A percentile compares a stretch with the other conserved stretches of the same genome.
These are phyloP conservation scores for Rhizopogon vinicolor DNA, from an alignment of 768 basidiomycete genomes.

Conservation along the genomic window DNA sequence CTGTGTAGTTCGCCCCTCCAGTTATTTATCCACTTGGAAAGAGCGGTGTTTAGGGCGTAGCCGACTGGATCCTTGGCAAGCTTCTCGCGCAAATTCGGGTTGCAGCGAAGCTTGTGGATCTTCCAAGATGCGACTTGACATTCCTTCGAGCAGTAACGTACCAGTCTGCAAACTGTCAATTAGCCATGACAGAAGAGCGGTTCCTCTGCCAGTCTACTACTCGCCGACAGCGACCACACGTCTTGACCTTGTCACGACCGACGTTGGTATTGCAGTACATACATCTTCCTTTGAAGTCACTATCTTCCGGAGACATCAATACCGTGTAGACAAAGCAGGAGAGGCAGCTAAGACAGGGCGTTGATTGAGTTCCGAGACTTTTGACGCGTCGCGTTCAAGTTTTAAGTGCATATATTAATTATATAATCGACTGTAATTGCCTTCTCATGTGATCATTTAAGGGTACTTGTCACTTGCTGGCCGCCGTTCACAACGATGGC, in stretches of 20 bases:
- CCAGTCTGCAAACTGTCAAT: constrained; percentile 9
- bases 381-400: too few relatives aligned
- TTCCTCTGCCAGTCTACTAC: constrained; percentile 3
- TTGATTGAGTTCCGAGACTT: too few relatives aligned
- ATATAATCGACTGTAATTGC: neutral
- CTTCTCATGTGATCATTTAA: neutral
- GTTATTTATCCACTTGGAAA: constrained; percentile 22
- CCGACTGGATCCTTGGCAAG: constrained; percentile 11
- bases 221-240: constrained; percentile 18
- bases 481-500: constrained; percentile 30
- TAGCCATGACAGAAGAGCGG: neutral
- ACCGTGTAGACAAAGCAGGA: too few relatives aligned
- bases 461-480: constrained; percentile 3
- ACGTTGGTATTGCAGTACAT: constrained; percentile 17
- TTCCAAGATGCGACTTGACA: constrained; percentile 26
- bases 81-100: constrained; percentile 6
- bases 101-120: constrained; percentile 21
- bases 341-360: too few relatives aligned
- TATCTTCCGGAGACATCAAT: neutral
- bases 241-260: constrained; percentile 21
- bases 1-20: constrained; percentile 17
- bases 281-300: constrained; percentile 21
- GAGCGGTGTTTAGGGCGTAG: constrained; percentile 12
- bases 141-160: constrained; percentile 25
- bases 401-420: neutral